Percentiles rank a stretch among this genome's conserved stretches.
These are phyloP conservation scores for Pilobolus umbonatus DNA, from an alignment of 192 early-diverging fungal species.

Conservation along the genomic window DNA sequence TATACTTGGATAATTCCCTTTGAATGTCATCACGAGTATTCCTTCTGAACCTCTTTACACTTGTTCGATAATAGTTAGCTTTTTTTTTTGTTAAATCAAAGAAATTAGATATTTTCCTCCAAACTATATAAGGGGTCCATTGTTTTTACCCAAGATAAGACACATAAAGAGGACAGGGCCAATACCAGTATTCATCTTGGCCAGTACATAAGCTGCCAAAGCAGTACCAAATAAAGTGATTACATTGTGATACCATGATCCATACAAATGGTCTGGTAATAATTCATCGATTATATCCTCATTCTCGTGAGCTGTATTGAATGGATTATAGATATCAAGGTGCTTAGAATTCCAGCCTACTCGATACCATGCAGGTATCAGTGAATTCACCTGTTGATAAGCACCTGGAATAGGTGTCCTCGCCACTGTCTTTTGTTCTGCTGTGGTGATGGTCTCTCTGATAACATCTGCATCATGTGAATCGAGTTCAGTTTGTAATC, in stretches of 20 bases:
- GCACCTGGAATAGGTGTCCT: conserved; percentile 1
- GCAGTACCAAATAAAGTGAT: conserved; percentile 20
- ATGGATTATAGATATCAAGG: conserved; percentile 11
- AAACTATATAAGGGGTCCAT: not conserved
- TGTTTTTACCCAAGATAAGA: conserved; percentile 27
- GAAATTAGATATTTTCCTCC: not conserved
- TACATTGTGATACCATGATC: conserved; percentile 34
- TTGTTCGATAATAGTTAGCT: conserved; percentile 55
- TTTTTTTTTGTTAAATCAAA: not conserved
- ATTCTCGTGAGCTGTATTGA: conserved; percentile 1
- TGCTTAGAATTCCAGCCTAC: conserved; percentile 19
- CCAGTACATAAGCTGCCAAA: conserved; percentile 15
- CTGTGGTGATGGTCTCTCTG: conserved; percentile 3
- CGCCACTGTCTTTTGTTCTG: conserved; percentile 19
- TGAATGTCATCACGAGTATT: conserved; percentile 52
- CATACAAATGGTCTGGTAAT: conserved; percentile 22
- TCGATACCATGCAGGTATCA: conserved; percentile 26
- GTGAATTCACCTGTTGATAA: not conserved
- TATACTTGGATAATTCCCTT: conserved; percentile 42
- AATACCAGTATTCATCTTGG: conserved; percentile 20
- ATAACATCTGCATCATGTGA: conserved; percentile 20
- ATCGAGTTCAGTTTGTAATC: conserved; percentile 24
- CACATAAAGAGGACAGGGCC: conserved; percentile 15
- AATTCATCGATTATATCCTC: conserved; percentile 15
- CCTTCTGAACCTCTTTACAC: conserved; percentile 47